Evolutionary conservation across 306 rosid species (phyloP), one percentile per base, ranked within the genome.

Genomic region (Acacia confusa): DNA sequence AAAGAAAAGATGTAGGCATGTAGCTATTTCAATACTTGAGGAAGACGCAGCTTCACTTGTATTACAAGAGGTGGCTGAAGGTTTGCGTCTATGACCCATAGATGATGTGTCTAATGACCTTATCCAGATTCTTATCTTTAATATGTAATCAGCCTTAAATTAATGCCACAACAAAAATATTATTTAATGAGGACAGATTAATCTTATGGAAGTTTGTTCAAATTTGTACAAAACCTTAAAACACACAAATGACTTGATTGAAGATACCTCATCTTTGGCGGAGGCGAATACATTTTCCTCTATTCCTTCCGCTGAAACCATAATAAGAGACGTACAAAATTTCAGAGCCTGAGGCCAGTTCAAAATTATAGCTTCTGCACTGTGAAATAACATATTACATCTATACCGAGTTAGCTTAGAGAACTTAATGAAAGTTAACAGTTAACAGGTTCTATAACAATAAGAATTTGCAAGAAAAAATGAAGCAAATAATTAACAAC

Each of bases 221-320:
- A 25, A 83, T 32, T n/a, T 20, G 30, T 64, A 40, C 7, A 66
- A 36, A 78, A 73, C 57, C 34, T 43, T 30, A 66, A 30, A 79
- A 79, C 30, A 16, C 61, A 66, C 25, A 32, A 11, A 47, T 20
- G 63, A 50, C 41, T 14, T 72, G 28, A 77, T 24, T 34, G 24
- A 47, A 72, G 70, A 85, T 75, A 85, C 88, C 88, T 82, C 81
- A 75, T 53, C 30, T 58, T 32, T 61, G 13, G 83, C 70, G 47
- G 48, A 17, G 58, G 10, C 40, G 69, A 38, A 1, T 14, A 12
- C 60, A 28, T 24, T 41, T 57, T 11, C 67, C 66, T 81, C 85
- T 17, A 38, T 45, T 58, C 0, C 30, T 68, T 58, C 25, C 3
- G 47, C 45, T 1, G 0, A 1, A 16, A 1, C 47, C 11, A 1